Percentiles rank a stretch among this genome's conserved stretches.
phyloP scores from a whole-genome alignment of 352 stramenopile species.

The Peronospora destructor region DNA sequence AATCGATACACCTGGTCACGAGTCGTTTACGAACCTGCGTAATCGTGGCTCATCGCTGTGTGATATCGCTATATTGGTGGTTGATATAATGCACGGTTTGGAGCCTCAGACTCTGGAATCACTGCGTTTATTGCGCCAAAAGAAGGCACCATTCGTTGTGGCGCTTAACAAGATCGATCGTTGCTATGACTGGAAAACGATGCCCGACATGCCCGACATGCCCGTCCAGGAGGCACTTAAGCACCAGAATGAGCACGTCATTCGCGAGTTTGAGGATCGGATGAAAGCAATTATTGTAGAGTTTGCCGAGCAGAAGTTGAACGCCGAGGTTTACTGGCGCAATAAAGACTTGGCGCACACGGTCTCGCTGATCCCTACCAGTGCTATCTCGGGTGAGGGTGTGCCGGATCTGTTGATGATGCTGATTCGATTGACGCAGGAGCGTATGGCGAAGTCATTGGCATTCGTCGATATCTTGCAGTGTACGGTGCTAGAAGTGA shows the following conservation, averaged over 20 bases:
- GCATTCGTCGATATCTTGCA: conserved; percentile 90
- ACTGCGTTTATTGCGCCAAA: conserved; percentile 93
- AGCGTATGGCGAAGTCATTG: conserved; percentile 88
- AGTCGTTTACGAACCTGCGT: conserved; percentile 98
- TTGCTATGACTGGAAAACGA: conserved; percentile 97
- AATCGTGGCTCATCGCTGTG: conserved; percentile 94
- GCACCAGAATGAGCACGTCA: conserved; percentile 89
- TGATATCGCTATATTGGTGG: conserved; percentile 99
- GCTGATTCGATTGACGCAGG: conserved; percentile 93
- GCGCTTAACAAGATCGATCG: conserved; percentile 99
- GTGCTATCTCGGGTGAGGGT: conserved; percentile 96
- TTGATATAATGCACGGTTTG: conserved; percentile 99
- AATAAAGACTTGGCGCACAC: conserved; percentile 95
- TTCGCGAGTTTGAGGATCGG: conserved; percentile 94
- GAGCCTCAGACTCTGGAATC: conserved; percentile 99
- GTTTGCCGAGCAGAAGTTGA: conserved; percentile 95
- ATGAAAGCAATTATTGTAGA: conserved; percentile 91
- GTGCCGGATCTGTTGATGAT: conserved; percentile 97
- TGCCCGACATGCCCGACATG: conserved; percentile 34
- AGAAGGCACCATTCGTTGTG: conserved; percentile 96
- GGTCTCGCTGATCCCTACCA: conserved; percentile 97
- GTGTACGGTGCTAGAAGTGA: conserved; percentile 98
- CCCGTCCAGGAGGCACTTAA: conserved; percentile 90
- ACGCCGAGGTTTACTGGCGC: conserved; percentile 99
- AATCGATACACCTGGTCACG: conserved; percentile 99